Base-by-base conservation (phyloP, 805 yeast species). In the Starmerella vitae region DNA sequence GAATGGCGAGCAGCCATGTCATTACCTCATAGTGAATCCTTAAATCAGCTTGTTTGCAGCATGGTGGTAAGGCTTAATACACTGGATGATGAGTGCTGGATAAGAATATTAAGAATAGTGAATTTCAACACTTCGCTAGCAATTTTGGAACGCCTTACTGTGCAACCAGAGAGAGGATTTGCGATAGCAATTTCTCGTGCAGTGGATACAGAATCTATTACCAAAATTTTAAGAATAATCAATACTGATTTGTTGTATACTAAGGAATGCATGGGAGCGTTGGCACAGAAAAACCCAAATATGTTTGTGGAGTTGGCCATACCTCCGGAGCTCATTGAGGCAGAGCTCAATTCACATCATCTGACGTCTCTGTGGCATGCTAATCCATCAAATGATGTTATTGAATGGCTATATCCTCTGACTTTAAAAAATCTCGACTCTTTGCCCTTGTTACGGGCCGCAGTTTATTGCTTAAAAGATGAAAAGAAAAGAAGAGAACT, bases 371-470 rank as follows among this genome's bases (percentile, higher is more conserved):
- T 46, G 14, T 46, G 50, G 50, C 27, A 33, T 4, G 41, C 41
- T 3, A 30, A 17, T 14, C 45, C 39, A 21, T 20, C 34, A 7
- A 20, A 14, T 13, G 38, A 31, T 10, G 25, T 41, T 3, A n/a
- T 25, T 6, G 32, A n/a, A n/a, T 46, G 50, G 50, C 43, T 46
- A n/a, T 21, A 39, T 9, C 45, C 46, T 7, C 25, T 38, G 28
- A 44, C 48, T 4, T 13, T 31, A 12, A 17, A 21, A 15, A 10
- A n/a, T n/a, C 22, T 31, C 12, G 34, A 33, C 28, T 36, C 44
- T 2, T 21, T 38, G 19, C 29, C 38, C 15, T 36, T 45, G 27
- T 41, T 45, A n/a, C 37, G 46, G 5, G 31, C 37, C 3, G 48
- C 43, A 13, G 14, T 40, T 14, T 21, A 20, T 3, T 6, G 30